Conservation (phyloP, 768 basidiomycete genomes). For the Arthromyces matolae region DNA sequence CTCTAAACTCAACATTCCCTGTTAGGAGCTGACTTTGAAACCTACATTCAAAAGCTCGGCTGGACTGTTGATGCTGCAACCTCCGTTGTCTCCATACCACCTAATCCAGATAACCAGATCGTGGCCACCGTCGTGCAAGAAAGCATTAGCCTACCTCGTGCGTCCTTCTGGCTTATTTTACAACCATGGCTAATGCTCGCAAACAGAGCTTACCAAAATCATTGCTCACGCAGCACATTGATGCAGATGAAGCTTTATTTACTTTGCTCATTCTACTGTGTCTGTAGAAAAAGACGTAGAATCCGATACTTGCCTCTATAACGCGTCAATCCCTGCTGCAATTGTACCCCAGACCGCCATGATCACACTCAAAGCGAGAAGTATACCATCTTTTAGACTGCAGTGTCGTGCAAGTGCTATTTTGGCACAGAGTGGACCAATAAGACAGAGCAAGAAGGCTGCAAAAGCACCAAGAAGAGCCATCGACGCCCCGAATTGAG, state of each 20-base stretch:
- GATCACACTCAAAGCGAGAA: constrained; percentile 48
- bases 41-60: constrained; percentile 59
- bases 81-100: constrained; percentile 63
- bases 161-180: constrained; percentile 27
- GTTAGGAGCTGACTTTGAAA: constrained; percentile 53
- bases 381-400: constrained; percentile 45
- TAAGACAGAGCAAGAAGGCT: constrained; percentile 70
- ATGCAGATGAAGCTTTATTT: no score
- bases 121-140: constrained; percentile 84
- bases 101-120: constrained; percentile 86
- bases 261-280: no score
- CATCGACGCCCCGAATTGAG: constrained; percentile 81
- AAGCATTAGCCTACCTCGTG: constrained; percentile 76
- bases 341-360: constrained; percentile 81
- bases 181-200: constrained; percentile 10
- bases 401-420: constrained; percentile 51
- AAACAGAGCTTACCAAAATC: constrained; percentile 68
- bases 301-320: constrained; percentile 11
- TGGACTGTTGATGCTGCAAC: constrained; percentile 58
- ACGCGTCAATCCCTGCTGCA: constrained; percentile 56
- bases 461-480: constrained; percentile 90
- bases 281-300: background rate
- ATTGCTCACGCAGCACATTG: constrained; percentile 64
- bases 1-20: background rate
- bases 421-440: constrained; percentile 75